Base-by-base conservation (phyloP, 805 yeast species). In the Wilhelminamyces savonicus region DNA sequence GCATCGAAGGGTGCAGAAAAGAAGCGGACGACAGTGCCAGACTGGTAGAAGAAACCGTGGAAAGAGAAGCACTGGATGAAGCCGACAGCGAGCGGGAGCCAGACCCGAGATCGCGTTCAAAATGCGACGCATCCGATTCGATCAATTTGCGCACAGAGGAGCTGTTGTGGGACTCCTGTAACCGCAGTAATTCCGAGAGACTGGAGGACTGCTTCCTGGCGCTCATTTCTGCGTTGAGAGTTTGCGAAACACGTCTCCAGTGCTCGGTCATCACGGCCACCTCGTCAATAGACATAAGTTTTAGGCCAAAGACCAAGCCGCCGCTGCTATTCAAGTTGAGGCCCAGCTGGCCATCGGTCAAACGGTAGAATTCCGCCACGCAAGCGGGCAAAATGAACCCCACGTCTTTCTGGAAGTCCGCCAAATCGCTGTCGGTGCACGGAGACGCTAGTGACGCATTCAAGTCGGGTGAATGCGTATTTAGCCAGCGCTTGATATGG, bases 291-390 rank as follows among this genome's bases (percentile, higher is more conserved):
- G 84, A 80, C 73, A 92, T 68, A 36, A 92, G 65, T 31, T 81
- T 76, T 41, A 84, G 62, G 3, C 96, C 95, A 52, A 78, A 90
- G 22, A 92, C 52, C 32, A 92, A 59, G 7, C 98, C 92, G 16
- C 78, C 86, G 16, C 27, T 26, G 3, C 77, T 70, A 36, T 84
- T 77, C 33, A 77, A 74, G 24, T 87, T 94, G 36, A 82, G 68
- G 17, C 43, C 40, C 8, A 58, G 46, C 60, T 92, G 98, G 30
- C 98, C 98, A 49, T 92, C 97, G 42, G 92, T 95, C 23, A 82
- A 59, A 46, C 77, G 72, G 48, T 73, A 74, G 26, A 90, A 82
- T 24, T 87, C 94, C 30, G 82, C 67, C 6, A 92, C 85, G 32
- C 90, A 84, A 2, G 76, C 62, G 1, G 98, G 98, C 26, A 92